Percentiles rank a stretch among this genome's conserved stretches.
Evolutionary conservation across 768 basidiomycete genomes (phyloP).

Genomic region (Galerina marginata): DNA sequence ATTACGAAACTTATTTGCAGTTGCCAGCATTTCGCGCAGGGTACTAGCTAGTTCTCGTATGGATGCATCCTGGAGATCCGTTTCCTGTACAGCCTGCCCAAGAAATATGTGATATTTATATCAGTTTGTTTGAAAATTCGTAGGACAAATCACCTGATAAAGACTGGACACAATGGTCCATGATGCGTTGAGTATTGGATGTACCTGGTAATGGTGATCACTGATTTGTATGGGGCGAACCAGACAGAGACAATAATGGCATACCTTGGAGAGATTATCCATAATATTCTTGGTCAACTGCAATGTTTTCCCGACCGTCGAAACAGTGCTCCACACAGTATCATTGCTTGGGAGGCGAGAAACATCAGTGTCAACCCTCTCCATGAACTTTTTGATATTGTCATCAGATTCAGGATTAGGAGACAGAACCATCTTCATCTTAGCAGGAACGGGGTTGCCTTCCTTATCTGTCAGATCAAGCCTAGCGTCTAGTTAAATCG

Average conservation of each 20-base stretch:
- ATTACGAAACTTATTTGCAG: neutral
- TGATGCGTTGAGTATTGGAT: neutral
- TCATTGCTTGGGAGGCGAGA: too few relatives aligned
- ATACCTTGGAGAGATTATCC: too few relatives aligned
- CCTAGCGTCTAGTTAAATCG: neutral
- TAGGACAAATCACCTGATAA: neutral
- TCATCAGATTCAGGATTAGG: too few relatives aligned
- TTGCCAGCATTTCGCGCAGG: constrained; percentile 5
- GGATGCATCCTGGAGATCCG: neutral
- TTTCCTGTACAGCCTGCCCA: neutral
- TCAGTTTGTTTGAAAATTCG: neutral
- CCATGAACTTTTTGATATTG: too few relatives aligned
- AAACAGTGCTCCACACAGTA: too few relatives aligned
- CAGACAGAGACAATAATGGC: too few relatives aligned
- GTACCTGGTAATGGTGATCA: neutral
- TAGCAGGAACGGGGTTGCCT: neutral
- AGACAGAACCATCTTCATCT: neutral
- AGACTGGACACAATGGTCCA: neutral
- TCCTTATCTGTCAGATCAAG: neutral
- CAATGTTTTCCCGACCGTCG: too few relatives aligned
- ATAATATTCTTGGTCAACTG: too few relatives aligned
- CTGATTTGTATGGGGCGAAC: too few relatives aligned
- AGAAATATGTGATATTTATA: neutral
- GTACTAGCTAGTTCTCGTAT: neutral
- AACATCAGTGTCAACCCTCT: too few relatives aligned